Conservation (phyloP, 352 stramenopile species). For the Phytophthora ohioensis region DNA sequence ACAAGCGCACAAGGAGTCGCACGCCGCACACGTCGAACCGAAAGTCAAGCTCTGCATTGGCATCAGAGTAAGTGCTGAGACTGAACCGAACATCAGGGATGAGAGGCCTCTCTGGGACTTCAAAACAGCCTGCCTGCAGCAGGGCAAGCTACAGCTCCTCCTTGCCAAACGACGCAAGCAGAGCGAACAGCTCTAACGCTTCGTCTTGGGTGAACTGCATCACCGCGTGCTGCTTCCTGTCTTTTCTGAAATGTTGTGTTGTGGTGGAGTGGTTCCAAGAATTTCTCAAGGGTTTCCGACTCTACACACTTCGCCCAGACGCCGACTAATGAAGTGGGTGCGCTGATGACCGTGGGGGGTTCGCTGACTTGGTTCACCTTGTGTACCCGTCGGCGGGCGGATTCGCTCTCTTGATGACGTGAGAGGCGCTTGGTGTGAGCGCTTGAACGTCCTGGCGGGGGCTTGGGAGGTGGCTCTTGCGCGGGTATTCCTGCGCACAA, state of each 20-base stretch:
- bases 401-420: too few species aligned
- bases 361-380: too few species aligned
- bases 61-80: not conserved
- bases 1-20: not conserved
- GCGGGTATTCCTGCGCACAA: too few species aligned
- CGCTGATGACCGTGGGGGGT: too few species aligned
- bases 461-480: too few species aligned
- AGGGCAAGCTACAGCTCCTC: not conserved
- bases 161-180: not conserved
- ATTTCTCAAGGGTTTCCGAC: too few species aligned
- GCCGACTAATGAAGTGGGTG: too few species aligned
- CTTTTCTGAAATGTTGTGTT: not conserved
- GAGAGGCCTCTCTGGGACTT: not conserved
- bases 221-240: not conserved
- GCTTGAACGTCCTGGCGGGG: too few species aligned
- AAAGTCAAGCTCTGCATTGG: conserved; percentile 11
- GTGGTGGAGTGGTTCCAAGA: too few species aligned
- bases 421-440: too few species aligned
- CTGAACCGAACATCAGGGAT: conserved; percentile 2
- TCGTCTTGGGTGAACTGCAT: conserved; percentile 3
- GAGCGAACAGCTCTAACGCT: not conserved
- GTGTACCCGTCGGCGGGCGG: too few species aligned
- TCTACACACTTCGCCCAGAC: too few species aligned
- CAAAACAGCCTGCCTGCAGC: not conserved
- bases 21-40: conserved; percentile 6